Evolutionary conservation across 495 filamentous ascomycete species (phyloP).

Genomic region (Penicillium paxilli): DNA sequence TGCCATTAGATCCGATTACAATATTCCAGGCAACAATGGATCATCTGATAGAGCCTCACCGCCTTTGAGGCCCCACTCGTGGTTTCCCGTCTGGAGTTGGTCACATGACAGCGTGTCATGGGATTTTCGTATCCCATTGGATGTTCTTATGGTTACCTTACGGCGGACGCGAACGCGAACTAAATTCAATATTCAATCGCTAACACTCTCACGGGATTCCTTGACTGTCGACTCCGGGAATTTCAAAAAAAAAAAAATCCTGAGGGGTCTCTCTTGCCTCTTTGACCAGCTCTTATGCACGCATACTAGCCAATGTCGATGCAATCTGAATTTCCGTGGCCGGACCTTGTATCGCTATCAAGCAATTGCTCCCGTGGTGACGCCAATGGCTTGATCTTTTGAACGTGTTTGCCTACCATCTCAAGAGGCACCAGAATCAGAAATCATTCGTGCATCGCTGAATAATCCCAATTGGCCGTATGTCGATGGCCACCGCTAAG

Average conservation of each 20-base stretch:
- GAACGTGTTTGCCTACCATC: not conserved
- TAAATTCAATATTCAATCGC: too few relatives aligned
- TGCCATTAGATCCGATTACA: not conserved
- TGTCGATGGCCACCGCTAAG: slow-evolving; percentile 31
- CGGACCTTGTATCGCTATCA: not conserved
- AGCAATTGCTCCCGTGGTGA: not conserved
- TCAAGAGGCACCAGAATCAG: not conserved
- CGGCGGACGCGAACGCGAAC: too few relatives aligned
- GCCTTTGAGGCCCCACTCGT: too few relatives aligned
- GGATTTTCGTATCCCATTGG: too few relatives aligned
- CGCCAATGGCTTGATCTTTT: not conserved
- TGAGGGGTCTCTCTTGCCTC: too few relatives aligned
- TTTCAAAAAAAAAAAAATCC: too few relatives aligned
- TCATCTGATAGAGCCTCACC: slow-evolving; percentile 19
- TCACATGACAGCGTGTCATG: not conserved
- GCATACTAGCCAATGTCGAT: not conserved
- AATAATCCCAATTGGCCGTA: not conserved
- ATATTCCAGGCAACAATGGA: slow-evolving; percentile 21
- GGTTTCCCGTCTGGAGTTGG: too few relatives aligned
- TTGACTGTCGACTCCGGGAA: too few relatives aligned
- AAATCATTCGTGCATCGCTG: not conserved
- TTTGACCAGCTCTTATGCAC: not conserved
- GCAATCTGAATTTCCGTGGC: not conserved
- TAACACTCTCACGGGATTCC: too few relatives aligned
- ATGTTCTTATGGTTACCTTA: too few relatives aligned